phyloP scores from a whole-genome alignment of 2,329 filamentous ascomycete genomes.

The Colletotrichum sp. region DNA sequence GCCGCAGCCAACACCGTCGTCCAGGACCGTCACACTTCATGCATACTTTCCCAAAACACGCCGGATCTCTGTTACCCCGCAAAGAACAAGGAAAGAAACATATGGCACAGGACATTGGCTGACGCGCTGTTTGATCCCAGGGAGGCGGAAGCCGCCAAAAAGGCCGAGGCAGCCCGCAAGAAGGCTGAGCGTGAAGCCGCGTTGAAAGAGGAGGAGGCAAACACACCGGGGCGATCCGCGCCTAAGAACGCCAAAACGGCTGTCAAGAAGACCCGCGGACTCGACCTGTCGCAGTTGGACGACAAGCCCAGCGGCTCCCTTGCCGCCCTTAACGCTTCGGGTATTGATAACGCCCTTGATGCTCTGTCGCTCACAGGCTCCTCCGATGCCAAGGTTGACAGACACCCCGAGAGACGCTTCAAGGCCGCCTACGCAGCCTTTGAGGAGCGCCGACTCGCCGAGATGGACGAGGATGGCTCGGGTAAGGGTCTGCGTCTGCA shows the following conservation, averaged over 20 bases:
- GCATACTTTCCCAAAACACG: not conserved
- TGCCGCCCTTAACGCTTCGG: constrained; percentile 75
- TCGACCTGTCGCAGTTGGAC: constrained; percentile 80
- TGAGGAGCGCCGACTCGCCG: constrained; percentile 79
- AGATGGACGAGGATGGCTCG: constrained; percentile 84
- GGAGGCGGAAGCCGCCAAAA: constrained; percentile 84
- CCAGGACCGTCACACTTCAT: not conserved
- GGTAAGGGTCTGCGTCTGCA: constrained; percentile 76
- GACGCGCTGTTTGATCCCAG: constrained; percentile 48
- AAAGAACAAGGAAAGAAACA: not conserved
- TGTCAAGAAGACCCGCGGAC: constrained; percentile 72
- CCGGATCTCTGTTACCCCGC: not conserved
- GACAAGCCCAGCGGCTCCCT: constrained; percentile 44
- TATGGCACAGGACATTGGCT: not conserved
- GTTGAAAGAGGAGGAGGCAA: constrained; percentile 81
- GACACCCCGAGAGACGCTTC: constrained; percentile 86
- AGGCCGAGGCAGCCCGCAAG: constrained; percentile 81
- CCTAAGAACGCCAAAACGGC: constrained; percentile 74
- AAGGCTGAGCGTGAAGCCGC: constrained; percentile 92
- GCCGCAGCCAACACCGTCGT: not conserved
- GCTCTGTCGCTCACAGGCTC: constrained; percentile 72
- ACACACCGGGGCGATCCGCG: constrained; percentile 57
- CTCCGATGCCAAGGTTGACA: constrained; percentile 75
- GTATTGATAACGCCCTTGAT: constrained; percentile 93
- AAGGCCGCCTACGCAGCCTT: constrained; percentile 85